phyloP scores from a whole-genome alignment of 495 filamentous ascomycete genomes.

The Podospora pseudopauciseta region DNA sequence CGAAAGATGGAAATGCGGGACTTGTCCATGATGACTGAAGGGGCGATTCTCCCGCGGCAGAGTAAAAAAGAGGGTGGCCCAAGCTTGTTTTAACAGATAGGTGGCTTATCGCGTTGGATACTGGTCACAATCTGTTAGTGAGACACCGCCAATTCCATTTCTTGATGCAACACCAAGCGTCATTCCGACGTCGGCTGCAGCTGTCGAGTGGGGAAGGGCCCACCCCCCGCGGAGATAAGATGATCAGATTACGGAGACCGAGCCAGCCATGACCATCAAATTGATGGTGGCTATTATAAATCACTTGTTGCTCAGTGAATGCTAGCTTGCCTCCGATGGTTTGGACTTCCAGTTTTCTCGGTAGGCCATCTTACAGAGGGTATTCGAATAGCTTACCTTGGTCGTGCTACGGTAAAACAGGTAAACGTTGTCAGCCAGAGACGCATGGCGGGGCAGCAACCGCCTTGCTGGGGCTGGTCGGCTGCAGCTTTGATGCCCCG shows the following conservation, averaged over 20 bases:
- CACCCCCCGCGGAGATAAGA: constrained; percentile 35
- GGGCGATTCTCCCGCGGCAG: constrained; percentile 26
- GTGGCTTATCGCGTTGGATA: neutral
- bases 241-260: constrained; percentile 35
- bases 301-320: too few species aligned
- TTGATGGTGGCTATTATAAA: neutral
- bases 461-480: neutral
- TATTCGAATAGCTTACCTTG: too few species aligned
- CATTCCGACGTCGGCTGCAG: constrained; percentile 34
- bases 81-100: constrained; percentile 25
- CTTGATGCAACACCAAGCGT: constrained; percentile 14
- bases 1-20: constrained; percentile 27
- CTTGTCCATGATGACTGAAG: constrained; percentile 34
- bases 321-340: too few species aligned
- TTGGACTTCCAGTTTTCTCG: too few species aligned
- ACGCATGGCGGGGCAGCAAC: constrained; percentile 22
- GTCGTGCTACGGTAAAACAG: too few species aligned
- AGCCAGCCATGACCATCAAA: constrained; percentile 8
- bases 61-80: constrained; percentile 13
- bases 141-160: neutral
- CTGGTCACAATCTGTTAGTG: constrained; percentile 12
- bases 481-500: neutral
- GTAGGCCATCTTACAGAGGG: too few species aligned
- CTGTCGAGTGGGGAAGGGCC: constrained; percentile 12
- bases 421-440: neutral